Evolutionary conservation across 1,284 basidiomycete species (phyloP), one percentile per base, ranked within the genome.

Genomic region (Afroboletus lepidellus): DNA sequence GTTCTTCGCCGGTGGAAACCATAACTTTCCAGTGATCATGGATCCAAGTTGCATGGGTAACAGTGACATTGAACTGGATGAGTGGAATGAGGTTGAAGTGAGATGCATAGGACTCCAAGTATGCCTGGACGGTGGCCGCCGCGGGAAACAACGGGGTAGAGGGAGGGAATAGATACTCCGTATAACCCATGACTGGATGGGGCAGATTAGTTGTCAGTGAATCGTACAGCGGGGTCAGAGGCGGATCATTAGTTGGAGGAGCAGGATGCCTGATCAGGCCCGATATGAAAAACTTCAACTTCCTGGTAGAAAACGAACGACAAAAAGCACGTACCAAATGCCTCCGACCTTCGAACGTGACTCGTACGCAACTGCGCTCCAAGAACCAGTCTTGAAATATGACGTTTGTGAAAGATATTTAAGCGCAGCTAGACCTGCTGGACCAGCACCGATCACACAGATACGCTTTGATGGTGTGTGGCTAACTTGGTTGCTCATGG

Each of bases 121-220:
- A 92, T 16, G 73, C 58, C 41, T 79, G 75, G 3, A 91, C 84
- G 2, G 71, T 69, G 0, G 71, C 55, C 2, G 86, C 85, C 3
- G 59, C 60, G 0, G 88, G 88, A 64, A 79, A 91, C 20, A 91
- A 71, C 2, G 82, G 77, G 0, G 88, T 90, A 4, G 77, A 80
- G 0, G 86, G 83, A 0, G 85, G 85, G 58, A 89, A 90, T 2
- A 74, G 65, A 60, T 80, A 82, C 48, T 77, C 77, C 1, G 76
- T 72, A 57, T 75, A 90, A 11, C 77, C 78, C 89, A 92, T 91
- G 41, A 84, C 55, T 0, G 85, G 85, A 59, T 91, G 86, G 0
- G 89, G 86, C 3, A 91, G 65, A 60, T 91, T 92, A 1, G 89
- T 85, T 20, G 83, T 84, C 18, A 92, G 71, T 1, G 85, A 84